Evolutionary conservation across 805 yeast genomes (phyloP), one percentile per base, ranked within the genome.

Genomic region (Candida pseudofarinosa): DNA sequence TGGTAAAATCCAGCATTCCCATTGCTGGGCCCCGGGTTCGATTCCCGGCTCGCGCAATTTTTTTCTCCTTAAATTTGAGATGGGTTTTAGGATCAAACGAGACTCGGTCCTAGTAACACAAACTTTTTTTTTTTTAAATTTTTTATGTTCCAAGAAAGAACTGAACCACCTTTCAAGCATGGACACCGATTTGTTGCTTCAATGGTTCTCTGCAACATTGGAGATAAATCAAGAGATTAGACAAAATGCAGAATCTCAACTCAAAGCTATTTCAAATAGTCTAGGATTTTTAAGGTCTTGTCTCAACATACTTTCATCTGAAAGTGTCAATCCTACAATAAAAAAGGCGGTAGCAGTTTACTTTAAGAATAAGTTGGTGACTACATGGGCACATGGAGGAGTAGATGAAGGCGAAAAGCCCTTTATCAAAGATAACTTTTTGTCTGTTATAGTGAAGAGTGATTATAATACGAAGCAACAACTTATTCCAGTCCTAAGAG

Each of bases 231-330:
- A 77, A 45, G 56, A 62, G 10, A 63, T 74, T 17, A 79, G 95
- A 52, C 71, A 69, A 40, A 77, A 78, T 40, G 93, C 96, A 0
- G 97, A 91, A 63, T 43, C 56, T 1, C 79, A 81, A 51, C 74
- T 90, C 39, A 74, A 74, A 44, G 71, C 73, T 53, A 80, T 83
- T 5, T 78, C 83, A 38, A 53, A 57, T 20, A 60, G 73, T 3
- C 79, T 85, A 1, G 96, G 95, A 4, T 90, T 90, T 56, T 65
- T 88, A 33, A 85, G 85, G 4, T 90, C 91, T 1, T 86, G 96
- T 60, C 67, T 91, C 37, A 91, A 87, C 56, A 83, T 89, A 40
- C 72, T 88, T 15, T 19, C 47, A 43, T 34, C 41, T 33, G 26
- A 38, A 13, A 34, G 32, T 4, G 43, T 51, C 2, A 45, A 51